phyloP scores from a whole-genome alignment of 495 filamentous ascomycete species.

The Glutinoglossum americanum region DNA sequence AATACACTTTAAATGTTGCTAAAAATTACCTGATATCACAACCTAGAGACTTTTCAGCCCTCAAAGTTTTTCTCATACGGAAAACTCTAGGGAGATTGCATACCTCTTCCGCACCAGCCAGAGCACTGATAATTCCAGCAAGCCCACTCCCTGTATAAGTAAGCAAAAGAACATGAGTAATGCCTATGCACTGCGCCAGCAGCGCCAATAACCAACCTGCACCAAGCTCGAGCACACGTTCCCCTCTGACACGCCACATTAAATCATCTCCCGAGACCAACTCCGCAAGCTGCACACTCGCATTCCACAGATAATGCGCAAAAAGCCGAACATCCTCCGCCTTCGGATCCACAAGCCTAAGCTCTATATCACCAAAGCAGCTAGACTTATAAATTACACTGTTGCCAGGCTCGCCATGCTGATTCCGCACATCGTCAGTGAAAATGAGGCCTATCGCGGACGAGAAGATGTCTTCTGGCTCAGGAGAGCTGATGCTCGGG shows the following conservation, averaged over 20 bases:
- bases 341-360: slow-evolving; percentile 32
- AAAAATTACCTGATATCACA: slow-evolving; percentile 1
- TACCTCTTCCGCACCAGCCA: slow-evolving; percentile 40
- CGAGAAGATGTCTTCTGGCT: slow-evolving; percentile 40
- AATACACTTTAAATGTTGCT: not conserved
- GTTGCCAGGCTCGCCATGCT: slow-evolving; percentile 52
- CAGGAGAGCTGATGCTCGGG: not conserved
- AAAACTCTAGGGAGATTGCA: not conserved
- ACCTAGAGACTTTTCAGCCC: slow-evolving; percentile 1
- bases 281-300: slow-evolving; percentile 50
- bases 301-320: slow-evolving; percentile 74
- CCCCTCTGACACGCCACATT: slow-evolving; percentile 28
- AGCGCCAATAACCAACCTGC: slow-evolving; percentile 27
- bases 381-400: slow-evolving; percentile 44
- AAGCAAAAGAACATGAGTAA: not conserved
- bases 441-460: slow-evolving; percentile 48
- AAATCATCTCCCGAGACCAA: slow-evolving; percentile 28
- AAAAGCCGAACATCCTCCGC: slow-evolving; percentile 43
- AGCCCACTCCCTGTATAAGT: slow-evolving; percentile 44
- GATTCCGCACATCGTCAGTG: slow-evolving; percentile 48
- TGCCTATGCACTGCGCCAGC: not conserved
- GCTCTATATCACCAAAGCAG: slow-evolving; percentile 28
- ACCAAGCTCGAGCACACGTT: slow-evolving; percentile 36
- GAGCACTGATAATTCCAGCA: slow-evolving; percentile 40
- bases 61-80: not conserved